These are phyloP conservation scores for Aspergillus egyptiacus DNA, from an alignment of 495 filamentous ascomycete species.

Conservation along the genomic window DNA sequence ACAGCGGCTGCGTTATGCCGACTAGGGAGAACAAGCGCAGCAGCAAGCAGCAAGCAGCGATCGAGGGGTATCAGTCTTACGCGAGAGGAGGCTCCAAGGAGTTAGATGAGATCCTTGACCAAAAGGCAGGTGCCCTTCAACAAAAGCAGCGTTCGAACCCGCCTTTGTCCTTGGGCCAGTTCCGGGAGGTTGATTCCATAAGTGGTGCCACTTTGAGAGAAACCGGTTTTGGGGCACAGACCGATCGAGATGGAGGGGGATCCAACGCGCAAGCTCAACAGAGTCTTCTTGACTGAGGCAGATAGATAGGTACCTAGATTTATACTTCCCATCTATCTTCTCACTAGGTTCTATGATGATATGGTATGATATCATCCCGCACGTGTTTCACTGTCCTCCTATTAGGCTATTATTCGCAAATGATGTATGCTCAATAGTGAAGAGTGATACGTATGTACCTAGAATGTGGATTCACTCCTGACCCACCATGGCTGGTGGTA, in stretches of 20 bases:
- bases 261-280: neutral
- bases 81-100: constrained; percentile 23
- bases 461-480: too few relatives aligned
- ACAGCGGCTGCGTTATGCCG: neutral
- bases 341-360: too few relatives aligned
- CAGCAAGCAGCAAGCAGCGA: neutral
- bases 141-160: neutral
- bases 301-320: neutral
- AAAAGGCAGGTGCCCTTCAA: constrained; percentile 1
- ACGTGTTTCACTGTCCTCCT: neutral
- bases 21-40: neutral
- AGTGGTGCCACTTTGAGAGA: neutral
- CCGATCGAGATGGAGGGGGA: neutral
- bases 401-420: too few relatives aligned
- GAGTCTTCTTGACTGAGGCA: neutral
- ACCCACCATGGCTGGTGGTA: too few relatives aligned
- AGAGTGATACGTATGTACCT: too few relatives aligned
- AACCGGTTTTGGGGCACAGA: neutral
- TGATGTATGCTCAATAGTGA: too few relatives aligned
- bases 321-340: too few relatives aligned
- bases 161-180: neutral
- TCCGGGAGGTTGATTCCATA: neutral
- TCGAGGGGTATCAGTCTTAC: constrained; percentile 19
- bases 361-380: neutral
- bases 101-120: constrained; percentile 18